A percentile compares a stretch with the other conserved stretches of the same genome.
phyloP scores from a whole-genome alignment of 345 rosid genomes.

The Eucalyptus brandiana region DNA sequence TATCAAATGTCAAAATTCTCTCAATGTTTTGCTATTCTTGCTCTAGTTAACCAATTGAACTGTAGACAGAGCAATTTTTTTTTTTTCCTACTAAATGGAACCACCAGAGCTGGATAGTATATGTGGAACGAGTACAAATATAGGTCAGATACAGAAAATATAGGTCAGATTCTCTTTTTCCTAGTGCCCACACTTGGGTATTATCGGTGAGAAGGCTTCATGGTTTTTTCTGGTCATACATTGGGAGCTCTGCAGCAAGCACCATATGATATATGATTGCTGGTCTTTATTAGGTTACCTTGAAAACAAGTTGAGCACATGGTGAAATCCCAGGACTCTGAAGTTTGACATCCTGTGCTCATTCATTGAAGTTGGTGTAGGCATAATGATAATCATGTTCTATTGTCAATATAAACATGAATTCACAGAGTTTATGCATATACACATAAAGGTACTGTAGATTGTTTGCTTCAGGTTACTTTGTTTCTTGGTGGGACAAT shows the following conservation, averaged over 20 bases:
- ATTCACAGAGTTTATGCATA: not conserved
- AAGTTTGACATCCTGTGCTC: not conserved
- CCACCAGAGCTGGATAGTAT: not conserved
- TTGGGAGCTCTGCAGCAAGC: not conserved
- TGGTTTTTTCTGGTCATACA: not conserved
- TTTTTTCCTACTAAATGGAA: not conserved
- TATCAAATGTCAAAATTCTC: not conserved
- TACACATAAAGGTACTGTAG: not conserved
- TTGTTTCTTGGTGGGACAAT: not conserved
- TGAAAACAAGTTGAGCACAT: not conserved
- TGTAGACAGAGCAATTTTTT: not conserved
- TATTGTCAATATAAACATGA: not conserved
- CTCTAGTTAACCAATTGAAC: not conserved
- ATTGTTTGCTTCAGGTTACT: not conserved
- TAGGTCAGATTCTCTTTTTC: not conserved
- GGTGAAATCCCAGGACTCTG: not conserved
- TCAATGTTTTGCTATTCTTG: not conserved
- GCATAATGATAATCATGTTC: not conserved
- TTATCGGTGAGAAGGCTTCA: not conserved
- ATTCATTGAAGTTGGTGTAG: not conserved
- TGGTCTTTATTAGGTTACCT: not conserved
- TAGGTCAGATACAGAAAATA: not conserved
- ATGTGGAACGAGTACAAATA: not conserved
- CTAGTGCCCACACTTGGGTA: not conserved
- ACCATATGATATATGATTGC: not conserved